Evolutionary conservation across 805 yeast genomes (phyloP), one percentile per base, ranked within the genome.

Genomic region (Nakazawaea siamensis): DNA sequence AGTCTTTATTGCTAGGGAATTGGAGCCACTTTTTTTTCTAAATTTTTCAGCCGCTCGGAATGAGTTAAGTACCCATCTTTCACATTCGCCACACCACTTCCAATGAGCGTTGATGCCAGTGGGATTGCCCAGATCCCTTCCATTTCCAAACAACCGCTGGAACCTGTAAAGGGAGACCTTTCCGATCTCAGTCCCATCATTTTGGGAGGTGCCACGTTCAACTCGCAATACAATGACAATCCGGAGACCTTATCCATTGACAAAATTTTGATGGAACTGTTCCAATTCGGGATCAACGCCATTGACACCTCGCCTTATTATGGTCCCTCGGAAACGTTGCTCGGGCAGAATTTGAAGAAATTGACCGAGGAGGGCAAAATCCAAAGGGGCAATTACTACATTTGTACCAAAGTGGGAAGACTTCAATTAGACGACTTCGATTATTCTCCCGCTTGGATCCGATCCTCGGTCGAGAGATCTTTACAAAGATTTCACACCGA

Each of bases 241-340:
- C 95, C 95, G 1, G 62, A 64, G 24, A 48, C 59, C 1, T 45
- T 84, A 27, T 80, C 85, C 1, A 66, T 77, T 9, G 61, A 57
- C 9, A 75, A 71, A 0, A 69, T 88, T 33, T 45, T 88, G 15
- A 51, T 60, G 31, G 47, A 54, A 11, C 92, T 88, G 0, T 78
- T 88, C 47, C 57, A 62, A 15, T 50, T 64, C 18, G 96, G 96
- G 0, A 61, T 85, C 40, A 69, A 66, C 30, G 92, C 94, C 2
- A 64, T 88, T 24, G 97, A 88, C 51, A 86, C 97, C 0, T 83
- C 96, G 0, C 96, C 97, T 3, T 87, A 84, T 58, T 88, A 88
- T 52, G 97, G 97, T 0, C 85, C 85, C 0, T 82, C 94, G 4
- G 97, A 88, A 50, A 64, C 57, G 14, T 43, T 88, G 11, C 51